These are phyloP conservation scores for Aspergillus ustus DNA, from an alignment of 2,329 filamentous ascomycete genomes.

Conservation along the genomic window DNA sequence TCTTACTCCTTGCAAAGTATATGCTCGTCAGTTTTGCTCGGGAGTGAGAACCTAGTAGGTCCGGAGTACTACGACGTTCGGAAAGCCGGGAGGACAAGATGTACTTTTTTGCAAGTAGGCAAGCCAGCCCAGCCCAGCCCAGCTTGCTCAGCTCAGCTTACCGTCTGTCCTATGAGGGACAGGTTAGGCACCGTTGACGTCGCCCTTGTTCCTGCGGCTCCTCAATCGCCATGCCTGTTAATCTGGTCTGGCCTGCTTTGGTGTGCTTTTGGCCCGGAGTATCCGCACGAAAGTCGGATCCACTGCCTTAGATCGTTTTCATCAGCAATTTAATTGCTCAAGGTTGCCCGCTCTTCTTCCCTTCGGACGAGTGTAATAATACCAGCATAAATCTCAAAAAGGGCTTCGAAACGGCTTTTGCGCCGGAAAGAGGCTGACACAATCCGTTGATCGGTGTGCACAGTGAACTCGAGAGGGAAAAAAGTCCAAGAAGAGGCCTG, in stretches of 20 bases:
- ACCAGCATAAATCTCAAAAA: neutral
- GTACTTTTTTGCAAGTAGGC: neutral
- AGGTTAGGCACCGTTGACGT: constrained; percentile 3
- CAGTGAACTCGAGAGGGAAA: neutral
- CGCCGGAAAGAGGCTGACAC: neutral
- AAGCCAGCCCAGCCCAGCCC: too few species aligned
- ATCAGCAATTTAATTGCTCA: neutral
- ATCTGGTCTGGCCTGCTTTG: neutral
- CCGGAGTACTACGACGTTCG: too few species aligned
- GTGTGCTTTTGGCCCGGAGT: neutral
- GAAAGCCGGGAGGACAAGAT: neutral
- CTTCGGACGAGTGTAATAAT: neutral
- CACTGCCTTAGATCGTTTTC: neutral
- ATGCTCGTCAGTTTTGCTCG: neutral
- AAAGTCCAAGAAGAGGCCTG: constrained; percentile 21
- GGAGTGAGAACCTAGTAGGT: neutral
- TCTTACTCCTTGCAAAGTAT: neutral
- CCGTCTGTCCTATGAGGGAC: neutral
- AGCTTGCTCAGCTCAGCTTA: neutral
- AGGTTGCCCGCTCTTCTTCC: neutral
- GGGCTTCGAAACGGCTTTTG: neutral
- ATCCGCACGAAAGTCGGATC: neutral
- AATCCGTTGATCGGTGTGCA: neutral
- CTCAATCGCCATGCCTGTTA: constrained; percentile 8
- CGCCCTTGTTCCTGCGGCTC: constrained; percentile 14